Base-by-base conservation (phyloP, 2,329 filamentous ascomycete genomes). In the Aspergillus eucalypticola region DNA sequence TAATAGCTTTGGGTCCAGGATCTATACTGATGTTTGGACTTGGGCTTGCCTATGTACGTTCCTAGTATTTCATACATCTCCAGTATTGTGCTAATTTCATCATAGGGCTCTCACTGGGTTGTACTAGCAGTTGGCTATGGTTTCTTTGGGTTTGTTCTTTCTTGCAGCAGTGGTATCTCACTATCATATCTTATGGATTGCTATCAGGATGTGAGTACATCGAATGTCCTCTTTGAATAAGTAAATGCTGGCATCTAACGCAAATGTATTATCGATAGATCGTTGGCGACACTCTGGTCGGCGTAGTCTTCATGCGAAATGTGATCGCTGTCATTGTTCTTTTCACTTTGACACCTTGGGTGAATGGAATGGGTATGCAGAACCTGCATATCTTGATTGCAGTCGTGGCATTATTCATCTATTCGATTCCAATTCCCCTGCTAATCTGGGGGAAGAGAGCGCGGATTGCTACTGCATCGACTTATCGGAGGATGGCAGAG, bases 201-300 rank as follows among this genome's bases (percentile, higher is more conserved):
- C 71, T 81, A 60, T 66, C 78, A 71, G 1, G 41, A 44, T 13
- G 41, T 44, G 21, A 44, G 41, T 44, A 23, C 19, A 23, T 44
- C 11, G 5, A 5, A 3, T 11, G 23, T 11, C 21, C 11, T 7
- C 17, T 3, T 8, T 19, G 8, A 10, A 13, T 19, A 13, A 6
- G 17, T 44, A 3, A 6, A 23, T 23, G 7, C 19, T 8, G 8
- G 21, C 13, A 44, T 23, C 41, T 44, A 13, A 44, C 8, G 2
- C 19, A 8, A 11, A 29, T 29, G 19, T 13, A 13, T 15, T n/a
- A n/a, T n/a, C n/a, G 2, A 32, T 59, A 50, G 73, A 79, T 83
- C 39, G 73, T 83, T 42, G 80, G 76, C 5, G 80, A 83, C 59
- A 75, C 79, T 0, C 67, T 83, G 5, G 78, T 82, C 3, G 76